Percentiles rank a stretch among this genome's conserved stretches.
Conservation (phyloP, 2,329 filamentous ascomycete genomes). For the Claviceps cyperi region DNA sequence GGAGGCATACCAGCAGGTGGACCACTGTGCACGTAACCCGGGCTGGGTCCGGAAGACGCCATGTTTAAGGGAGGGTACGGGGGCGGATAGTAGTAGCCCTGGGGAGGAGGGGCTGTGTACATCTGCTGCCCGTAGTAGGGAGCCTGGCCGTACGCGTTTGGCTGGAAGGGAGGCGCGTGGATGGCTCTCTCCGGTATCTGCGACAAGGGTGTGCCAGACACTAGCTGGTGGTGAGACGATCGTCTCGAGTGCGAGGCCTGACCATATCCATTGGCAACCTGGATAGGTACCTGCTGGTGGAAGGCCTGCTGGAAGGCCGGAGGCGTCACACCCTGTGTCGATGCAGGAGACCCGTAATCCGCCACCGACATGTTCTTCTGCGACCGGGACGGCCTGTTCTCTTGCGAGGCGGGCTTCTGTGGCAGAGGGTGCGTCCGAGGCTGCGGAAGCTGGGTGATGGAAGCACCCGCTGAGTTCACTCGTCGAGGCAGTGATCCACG, state of each 20-base stretch:
- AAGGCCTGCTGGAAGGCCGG: conserved; percentile 85
- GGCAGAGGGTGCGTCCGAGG: conserved; percentile 44
- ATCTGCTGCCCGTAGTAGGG: conserved; percentile 41
- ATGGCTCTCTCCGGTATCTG: conserved; percentile 89
- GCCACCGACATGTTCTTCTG: conserved; percentile 90
- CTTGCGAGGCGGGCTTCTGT: conserved; percentile 42
- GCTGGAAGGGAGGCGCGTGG: conserved; percentile 81
- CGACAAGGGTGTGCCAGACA: conserved; percentile 67
- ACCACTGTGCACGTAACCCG: conserved; percentile 41
- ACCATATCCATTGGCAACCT: conserved; percentile 43
- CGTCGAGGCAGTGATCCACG: conserved; percentile 7
- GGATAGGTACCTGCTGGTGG: conserved; percentile 81
- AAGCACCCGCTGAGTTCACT: conserved; percentile 11
- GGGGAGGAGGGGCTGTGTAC: conserved; percentile 26
- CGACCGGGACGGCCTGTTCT: conserved; percentile 55
- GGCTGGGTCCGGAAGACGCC: conserved; percentile 35
- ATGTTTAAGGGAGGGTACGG: conserved; percentile 32
- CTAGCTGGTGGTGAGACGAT: conserved; percentile 54
- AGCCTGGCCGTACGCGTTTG: conserved; percentile 47
- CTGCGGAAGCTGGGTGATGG: conserved; percentile 38
- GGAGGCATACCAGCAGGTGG: conserved; percentile 30
- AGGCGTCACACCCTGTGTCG: conserved; percentile 28
- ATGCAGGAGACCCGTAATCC: conserved; percentile 74
- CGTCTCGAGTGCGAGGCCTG: conserved; percentile 52
- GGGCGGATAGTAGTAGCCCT: conserved; percentile 55